Base-by-base conservation (phyloP, 331 rosid genomes). In the Quercus tomentella region DNA sequence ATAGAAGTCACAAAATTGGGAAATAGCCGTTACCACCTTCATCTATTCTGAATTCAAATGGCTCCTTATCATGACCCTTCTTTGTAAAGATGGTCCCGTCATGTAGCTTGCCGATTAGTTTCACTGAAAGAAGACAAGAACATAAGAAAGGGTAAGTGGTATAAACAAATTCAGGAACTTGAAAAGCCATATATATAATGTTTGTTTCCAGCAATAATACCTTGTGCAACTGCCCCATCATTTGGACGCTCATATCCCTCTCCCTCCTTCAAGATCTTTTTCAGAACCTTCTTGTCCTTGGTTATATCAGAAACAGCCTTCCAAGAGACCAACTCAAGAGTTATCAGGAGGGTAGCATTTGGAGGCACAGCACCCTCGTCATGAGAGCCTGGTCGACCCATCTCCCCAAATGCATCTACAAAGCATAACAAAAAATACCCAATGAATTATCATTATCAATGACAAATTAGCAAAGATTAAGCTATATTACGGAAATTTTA, bases 381-480 rank as follows among this genome's bases (percentile, higher is more conserved):
- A 22, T 90, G 90, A 7, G 84, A 61, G 0, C 86, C 94, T 58
- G 91, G 79, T 81, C 82, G 88, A 2, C 97, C 97, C 73, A 88
- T 87, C 83, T 90, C 97, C 62, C 96, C 97, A 88, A 91, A 95
- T 54, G 96, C 99, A 91, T 95, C 99, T 95, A 76, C 37, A 72
- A 22, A 62, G 30, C 30, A 28, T 55, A 74, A 33, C 23, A 57
- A 25, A 4, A 60, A 30, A 72, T 23, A 16, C 18, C n/a, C 15
- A 83, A 41, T 65, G 3, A 58, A 21, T n/a, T 17, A 82, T 25
- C 15, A 3, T 45, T 45, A 45, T 11, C 43, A 35, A 35, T 35
- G 43, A 35, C 43, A 35, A 35, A 35, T 35, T 35, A 35, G 43
- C 43, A 35, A 35, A 35, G 43, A 35, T 35, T 35, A 35, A 35